Evolutionary conservation across 2,329 filamentous ascomycete species (phyloP), one percentile per base, ranked within the genome.

Genomic region (Immersiporthe knoxdaviesiana): DNA sequence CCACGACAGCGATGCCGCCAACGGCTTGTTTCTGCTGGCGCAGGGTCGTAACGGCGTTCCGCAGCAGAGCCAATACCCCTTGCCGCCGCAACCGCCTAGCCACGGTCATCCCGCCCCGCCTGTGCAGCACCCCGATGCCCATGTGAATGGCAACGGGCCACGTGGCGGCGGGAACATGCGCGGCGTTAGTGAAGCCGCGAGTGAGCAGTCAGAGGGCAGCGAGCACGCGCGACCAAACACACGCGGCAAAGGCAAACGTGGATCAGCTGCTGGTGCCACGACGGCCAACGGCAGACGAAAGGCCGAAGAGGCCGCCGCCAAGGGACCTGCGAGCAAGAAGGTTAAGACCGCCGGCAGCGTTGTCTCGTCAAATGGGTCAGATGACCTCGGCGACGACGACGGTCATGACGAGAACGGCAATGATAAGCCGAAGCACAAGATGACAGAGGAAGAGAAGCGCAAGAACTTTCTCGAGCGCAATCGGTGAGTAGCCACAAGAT

Each of bases 381-480:
- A 82, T 58, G 78, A 80, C 56, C 78, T 79, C 16, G 77, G 78
- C 65, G 80, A 85, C 6, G 83, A 83, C 32, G 83, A 85, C n/a
- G 83, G 82, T 0, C 86, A 88, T 1, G 84, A 88, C 5, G 83
- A 87, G 72, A 87, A 84, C 61, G 85, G 88, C 63, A 84, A 87
- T 7, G 85, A 84, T 54, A 88, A 91, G 75, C 83, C 84, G 56
- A 91, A 90, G 79, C 77, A 79, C 0, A 97, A 97, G 84, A 97
- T 97, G 93, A 97, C 94, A 0, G 96, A 98, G 68, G 96, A 98
- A 77, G 96, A 99, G 83, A 99, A 99, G 84, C 88, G 96, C 56
- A 97, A 97, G 83, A 99, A 98, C 78, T 99, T 99, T 80, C 84
- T 99, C 2, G 96, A 99, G 78, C 87, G 96, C 37, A 99, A 99